Conservation (phyloP, 805 yeast species). For the Barnettozyma botsteinii region DNA sequence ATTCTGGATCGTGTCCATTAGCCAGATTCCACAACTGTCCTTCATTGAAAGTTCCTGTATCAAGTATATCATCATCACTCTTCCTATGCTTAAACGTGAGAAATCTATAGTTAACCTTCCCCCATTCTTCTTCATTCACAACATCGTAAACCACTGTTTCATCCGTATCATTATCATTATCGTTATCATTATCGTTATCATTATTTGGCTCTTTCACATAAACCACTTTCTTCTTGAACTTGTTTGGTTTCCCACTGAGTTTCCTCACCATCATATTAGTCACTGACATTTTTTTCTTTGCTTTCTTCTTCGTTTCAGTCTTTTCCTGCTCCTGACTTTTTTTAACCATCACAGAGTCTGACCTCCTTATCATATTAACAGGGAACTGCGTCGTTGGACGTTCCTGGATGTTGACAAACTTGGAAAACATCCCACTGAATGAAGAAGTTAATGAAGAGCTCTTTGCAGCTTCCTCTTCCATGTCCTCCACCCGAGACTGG, state of each 20-base stretch:
- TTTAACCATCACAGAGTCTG: neutral
- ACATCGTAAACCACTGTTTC: conserved; percentile 1
- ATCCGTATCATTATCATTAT: neutral
- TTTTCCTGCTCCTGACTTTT: neutral
- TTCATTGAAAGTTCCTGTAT: neutral
- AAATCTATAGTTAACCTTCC: conserved; percentile 1
- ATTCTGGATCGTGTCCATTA: neutral
- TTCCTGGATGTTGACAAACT: conserved; percentile 3
- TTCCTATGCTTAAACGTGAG: neutral
- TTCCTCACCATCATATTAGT: conserved; percentile 5
- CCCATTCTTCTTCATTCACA: conserved; percentile 3
- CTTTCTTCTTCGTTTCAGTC: neutral
- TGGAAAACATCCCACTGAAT: neutral
- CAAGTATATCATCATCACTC: neutral
- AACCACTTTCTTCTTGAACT: conserved; percentile 2
- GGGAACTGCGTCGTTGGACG: neutral
- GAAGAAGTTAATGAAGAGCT: neutral
- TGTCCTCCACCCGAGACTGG: conserved; percentile 19
- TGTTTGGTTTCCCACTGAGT: conserved; percentile 10
- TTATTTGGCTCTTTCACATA: no score
- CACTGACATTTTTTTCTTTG: conserved; percentile 4
- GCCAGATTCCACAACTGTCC: neutral
- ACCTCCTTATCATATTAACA: neutral
- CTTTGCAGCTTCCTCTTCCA: conserved; percentile 9
- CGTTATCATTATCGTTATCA: neutral